These are phyloP conservation scores for Lepraria neglecta DNA, from an alignment of 495 filamentous ascomycete genomes.

Conservation along the genomic window DNA sequence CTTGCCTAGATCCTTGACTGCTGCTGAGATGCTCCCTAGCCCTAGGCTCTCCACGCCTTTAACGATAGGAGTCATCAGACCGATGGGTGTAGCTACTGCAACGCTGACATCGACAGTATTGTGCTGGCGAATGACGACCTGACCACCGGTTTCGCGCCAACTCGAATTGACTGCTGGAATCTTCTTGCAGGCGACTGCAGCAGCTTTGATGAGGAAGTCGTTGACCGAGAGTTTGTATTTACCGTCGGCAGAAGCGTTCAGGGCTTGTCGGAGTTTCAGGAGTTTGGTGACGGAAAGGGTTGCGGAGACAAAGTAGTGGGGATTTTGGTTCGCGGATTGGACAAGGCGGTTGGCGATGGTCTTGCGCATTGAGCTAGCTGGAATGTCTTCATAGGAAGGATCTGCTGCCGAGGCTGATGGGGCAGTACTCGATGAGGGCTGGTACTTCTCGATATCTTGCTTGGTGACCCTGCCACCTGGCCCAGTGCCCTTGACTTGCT, in stretches of 20 bases:
- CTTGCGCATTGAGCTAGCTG: constrained; percentile 91
- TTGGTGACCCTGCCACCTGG: constrained; percentile 83
- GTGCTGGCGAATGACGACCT: constrained; percentile 80
- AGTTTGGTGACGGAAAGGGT: constrained; percentile 88
- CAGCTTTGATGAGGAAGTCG: constrained; percentile 98
- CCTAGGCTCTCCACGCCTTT: constrained; percentile 77
- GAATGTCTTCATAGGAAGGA: constrained; percentile 74
- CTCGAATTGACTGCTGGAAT: constrained; percentile 92
- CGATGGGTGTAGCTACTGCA: constrained; percentile 87
- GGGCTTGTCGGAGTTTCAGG: constrained; percentile 86
- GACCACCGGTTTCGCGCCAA: constrained; percentile 75
- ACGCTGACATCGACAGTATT: constrained; percentile 86
- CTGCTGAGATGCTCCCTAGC: constrained; percentile 74
- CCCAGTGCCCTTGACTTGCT: constrained; percentile 79
- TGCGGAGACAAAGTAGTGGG: constrained; percentile 93
- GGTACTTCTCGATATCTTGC: constrained; percentile 83
- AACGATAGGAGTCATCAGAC: constrained; percentile 97
- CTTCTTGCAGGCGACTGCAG: constrained; percentile 79
- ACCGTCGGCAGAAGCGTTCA: constrained; percentile 82
- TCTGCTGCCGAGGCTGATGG: constrained; percentile 45
- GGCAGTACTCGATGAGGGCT: constrained; percentile 44
- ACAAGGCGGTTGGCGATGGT: constrained; percentile 87
- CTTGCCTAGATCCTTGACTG: constrained; percentile 93
- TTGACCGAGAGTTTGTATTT: constrained; percentile 99
- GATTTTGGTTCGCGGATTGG: constrained; percentile 85